A percentile compares a stretch with the other conserved stretches of the same genome.
Conservation (phyloP, 1,284 basidiomycete genomes). For the Sporisorium reilianum region DNA sequence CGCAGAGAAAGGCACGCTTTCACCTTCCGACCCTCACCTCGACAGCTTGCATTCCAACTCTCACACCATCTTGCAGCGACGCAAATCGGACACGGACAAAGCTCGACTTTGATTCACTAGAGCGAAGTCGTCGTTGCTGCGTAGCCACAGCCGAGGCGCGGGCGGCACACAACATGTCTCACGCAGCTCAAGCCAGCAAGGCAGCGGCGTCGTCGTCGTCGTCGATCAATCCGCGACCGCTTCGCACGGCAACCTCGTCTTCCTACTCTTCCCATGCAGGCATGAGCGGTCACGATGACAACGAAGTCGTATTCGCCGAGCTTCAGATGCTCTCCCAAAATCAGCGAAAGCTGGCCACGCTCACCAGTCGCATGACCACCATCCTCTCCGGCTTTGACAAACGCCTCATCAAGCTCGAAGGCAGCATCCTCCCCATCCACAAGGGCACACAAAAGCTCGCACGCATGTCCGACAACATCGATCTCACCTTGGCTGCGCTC, state of each 20-base stretch:
- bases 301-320: constrained; percentile 68
- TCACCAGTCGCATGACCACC: constrained; percentile 69
- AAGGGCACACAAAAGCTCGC: constrained; percentile 63
- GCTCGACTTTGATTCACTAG: neutral
- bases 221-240: constrained; percentile 8
- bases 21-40: neutral
- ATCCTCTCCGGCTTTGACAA: constrained; percentile 71
- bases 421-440: constrained; percentile 68
- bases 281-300: constrained; percentile 37
- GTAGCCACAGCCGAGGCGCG: neutral
- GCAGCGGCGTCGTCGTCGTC: too few species aligned
- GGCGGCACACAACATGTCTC: constrained; percentile 20
- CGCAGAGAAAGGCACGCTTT: neutral
- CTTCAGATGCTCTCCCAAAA: constrained; percentile 70
- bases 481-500: constrained; percentile 58
- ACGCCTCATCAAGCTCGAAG: constrained; percentile 67
- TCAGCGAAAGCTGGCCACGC: constrained; percentile 67
- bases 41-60: neutral
- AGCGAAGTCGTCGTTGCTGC: neutral
- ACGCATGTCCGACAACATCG: constrained; percentile 62
- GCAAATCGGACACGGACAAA: neutral
- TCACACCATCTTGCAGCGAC: neutral
- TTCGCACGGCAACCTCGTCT: constrained; percentile 11
- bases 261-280: constrained; percentile 12
- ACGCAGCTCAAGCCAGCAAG: constrained; percentile 22